Base-by-base conservation (phyloP, 2,329 filamentous ascomycete genomes). In the Claviceps paspali region DNA sequence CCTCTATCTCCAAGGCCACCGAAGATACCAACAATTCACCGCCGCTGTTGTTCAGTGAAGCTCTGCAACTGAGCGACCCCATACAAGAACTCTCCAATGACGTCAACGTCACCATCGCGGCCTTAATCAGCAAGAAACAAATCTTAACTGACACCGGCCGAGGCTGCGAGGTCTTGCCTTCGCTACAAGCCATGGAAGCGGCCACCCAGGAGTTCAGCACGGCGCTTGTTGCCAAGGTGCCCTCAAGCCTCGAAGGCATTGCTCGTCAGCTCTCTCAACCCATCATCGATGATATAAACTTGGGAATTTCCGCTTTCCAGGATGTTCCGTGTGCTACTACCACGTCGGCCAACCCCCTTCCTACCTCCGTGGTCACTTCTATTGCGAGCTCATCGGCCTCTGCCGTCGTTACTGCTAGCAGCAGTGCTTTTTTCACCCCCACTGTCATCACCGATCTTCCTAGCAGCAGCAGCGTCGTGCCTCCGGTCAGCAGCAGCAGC, bases 141-240 rank as follows among this genome's bases (percentile, higher is more conserved):
- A 5, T 31, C 31, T 14, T 37, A 4, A 19, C 12, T 12, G 34
- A 21, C 26, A 33, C 34, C 9, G 38, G 38, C 9, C 38, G 35
- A 3, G 38, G 34, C 19, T 40, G 38, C 23, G 38, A 40, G 18
- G 33, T 33, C n/a, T 14, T 33, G 28, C 33, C 38, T 19, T 18
- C 15, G 29, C 33, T 40, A 19, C 22, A 33, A 22, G 33, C 28
- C 6, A 32, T 35, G 18, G 12, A 23, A 27, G 7, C 28, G 5
- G 21, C n/a, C 28, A 31, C 38, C 15, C 7, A 35, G 27, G 38
- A 27, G 15, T 36, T 39, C 14, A 28, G 5, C 23, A 9, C n/a
- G 3, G 29, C 38, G 17, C 21, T 39, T 8, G 11, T 18, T 5
- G 4, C 29, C 38, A 36, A 39, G 33, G n/a, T 39, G 9, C 38